Evolutionary conservation across 306 rosid species (phyloP), one percentile per base, ranked within the genome.

Genomic region (Styphnolobium japonicum): DNA sequence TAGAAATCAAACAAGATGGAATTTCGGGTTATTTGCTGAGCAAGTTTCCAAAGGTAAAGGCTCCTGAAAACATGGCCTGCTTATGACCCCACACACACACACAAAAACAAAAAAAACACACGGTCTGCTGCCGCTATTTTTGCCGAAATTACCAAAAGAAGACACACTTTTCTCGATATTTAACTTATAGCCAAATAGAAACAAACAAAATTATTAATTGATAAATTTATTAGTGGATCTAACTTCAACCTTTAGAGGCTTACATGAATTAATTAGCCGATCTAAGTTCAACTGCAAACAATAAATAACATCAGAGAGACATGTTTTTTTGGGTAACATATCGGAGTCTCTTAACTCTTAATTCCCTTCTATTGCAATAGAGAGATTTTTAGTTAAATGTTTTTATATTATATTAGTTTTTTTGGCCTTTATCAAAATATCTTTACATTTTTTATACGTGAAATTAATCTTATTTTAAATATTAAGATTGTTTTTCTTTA

Each of bases 41-140:
- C 40, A 83, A 83, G 90, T 42, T 81, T 67, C 40, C 22, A 8
- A 37, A 67, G 29, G 72, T 27, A 60, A 45, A 73, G 66, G 14
- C 10, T 8, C 12, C 27, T 36, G 4, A 19, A n/a, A 40, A 43
- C 52, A 5, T 42, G 55, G 18, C 48, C 5, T 16, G 48, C n/a
- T n/a, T n/a, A n/a, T n/a, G n/a, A n/a, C n/a, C n/a, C n/a, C n/a
- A n/a, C n/a, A n/a, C n/a, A n/a, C n/a, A n/a, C n/a, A n/a, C n/a
- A n/a, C n/a, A n/a, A n/a, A n/a, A n/a, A n/a, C n/a, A n/a, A n/a
- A n/a, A n/a, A n/a, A n/a, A n/a, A n/a, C n/a, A n/a, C n/a, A 46
- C 10, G 16, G 4, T 1, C 1, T 12, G 23, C 25, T 0, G 57
- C 61, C 61, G 29, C 33, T n/a, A 0, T 46, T 53, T 46, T 48